A percentile compares a stretch with the other conserved stretches of the same genome.
Evolutionary conservation across 2,329 filamentous ascomycete genomes (phyloP).

Genomic region (Neofusicoccum ribis): DNA sequence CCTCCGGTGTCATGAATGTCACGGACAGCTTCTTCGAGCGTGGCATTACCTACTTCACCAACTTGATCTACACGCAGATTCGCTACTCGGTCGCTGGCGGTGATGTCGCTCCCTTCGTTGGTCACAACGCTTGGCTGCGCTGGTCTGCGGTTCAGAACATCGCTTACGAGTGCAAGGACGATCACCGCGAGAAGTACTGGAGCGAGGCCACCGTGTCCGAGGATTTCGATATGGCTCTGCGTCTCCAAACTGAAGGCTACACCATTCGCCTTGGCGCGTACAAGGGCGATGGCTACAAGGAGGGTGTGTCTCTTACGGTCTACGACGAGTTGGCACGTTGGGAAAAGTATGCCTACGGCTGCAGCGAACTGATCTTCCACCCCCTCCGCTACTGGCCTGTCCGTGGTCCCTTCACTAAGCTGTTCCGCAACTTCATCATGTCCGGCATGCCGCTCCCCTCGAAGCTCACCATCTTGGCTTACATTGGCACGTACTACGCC

Average conservation of each 20-base stretch:
- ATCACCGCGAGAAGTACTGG: conserved; percentile 74
- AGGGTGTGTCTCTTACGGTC: conserved; percentile 80
- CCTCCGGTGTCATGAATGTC: conserved; percentile 61
- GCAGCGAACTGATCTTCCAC: conserved; percentile 79
- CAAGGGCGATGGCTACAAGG: conserved; percentile 75
- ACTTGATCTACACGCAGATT: conserved; percentile 75
- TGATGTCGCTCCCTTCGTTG: conserved; percentile 76
- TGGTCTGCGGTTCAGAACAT: conserved; percentile 76
- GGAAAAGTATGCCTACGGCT: conserved; percentile 86
- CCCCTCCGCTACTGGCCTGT: conserved; percentile 72
- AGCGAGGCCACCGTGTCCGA: conserved; percentile 78
- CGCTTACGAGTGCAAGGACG: conserved; percentile 67
- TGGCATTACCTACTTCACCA: conserved; percentile 48
- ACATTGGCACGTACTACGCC: conserved; percentile 79
- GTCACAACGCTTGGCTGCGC: conserved; percentile 75
- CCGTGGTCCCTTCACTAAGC: conserved; percentile 73
- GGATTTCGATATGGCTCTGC: conserved; percentile 80
- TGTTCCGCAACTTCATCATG: conserved; percentile 72
- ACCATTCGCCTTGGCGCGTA: conserved; percentile 72
- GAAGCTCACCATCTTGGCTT: conserved; percentile 74
- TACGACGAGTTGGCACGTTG: conserved; percentile 82
- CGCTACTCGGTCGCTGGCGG: conserved; percentile 75
- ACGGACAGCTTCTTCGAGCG: conserved; percentile 64
- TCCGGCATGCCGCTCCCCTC: conserved; percentile 74
- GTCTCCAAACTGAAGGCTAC: conserved; percentile 71